Evolutionary conservation across 2,329 filamentous ascomycete genomes (phyloP).

Genomic region (Teratosphaeria nubilosa): DNA sequence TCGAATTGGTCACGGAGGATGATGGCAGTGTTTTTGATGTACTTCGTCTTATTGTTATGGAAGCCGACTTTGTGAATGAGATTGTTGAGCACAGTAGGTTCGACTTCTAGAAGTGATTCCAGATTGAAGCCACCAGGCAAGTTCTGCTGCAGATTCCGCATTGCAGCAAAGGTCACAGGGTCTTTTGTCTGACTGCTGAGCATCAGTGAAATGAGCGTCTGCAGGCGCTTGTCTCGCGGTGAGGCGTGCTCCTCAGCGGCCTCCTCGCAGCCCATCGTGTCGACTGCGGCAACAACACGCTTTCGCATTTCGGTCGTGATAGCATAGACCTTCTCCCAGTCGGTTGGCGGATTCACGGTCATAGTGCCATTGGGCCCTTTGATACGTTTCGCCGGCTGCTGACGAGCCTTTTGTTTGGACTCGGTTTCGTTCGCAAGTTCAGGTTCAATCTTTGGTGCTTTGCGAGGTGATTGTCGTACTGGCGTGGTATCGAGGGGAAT

Average conservation of each 20-base stretch:
- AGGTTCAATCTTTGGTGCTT: slow-evolving; percentile 6
- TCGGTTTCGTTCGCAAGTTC: neutral
- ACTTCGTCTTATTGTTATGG: slow-evolving; percentile 75
- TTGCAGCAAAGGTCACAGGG: slow-evolving; percentile 75
- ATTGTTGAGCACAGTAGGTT: slow-evolving; percentile 56
- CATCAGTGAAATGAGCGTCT: slow-evolving; percentile 82
- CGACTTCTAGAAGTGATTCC: slow-evolving; percentile 64
- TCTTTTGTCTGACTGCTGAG: slow-evolving; percentile 89
- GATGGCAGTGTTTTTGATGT: slow-evolving; percentile 63
- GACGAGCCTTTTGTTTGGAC: slow-evolving; percentile 8
- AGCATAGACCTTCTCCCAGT: slow-evolving; percentile 77
- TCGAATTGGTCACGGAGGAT: slow-evolving; percentile 61
- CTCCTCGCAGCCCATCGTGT: slow-evolving; percentile 92
- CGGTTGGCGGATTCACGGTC: slow-evolving; percentile 48
- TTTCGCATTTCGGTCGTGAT: slow-evolving; percentile 68
- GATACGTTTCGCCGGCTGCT: slow-evolving; percentile 26
- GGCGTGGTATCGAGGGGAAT: neutral
- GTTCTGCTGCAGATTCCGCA: slow-evolving; percentile 66
- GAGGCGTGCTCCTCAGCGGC: slow-evolving; percentile 48
- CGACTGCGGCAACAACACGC: slow-evolving; percentile 68
- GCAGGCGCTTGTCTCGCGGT: slow-evolving; percentile 59
- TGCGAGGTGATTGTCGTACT: slow-evolving; percentile 19
- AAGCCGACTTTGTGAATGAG: slow-evolving; percentile 81
- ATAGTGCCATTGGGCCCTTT: slow-evolving; percentile 20
- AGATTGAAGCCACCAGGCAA: slow-evolving; percentile 60